Base-by-base conservation (phyloP, 106 monocot genomes). In the Dendrobium chrysotoxum region DNA sequence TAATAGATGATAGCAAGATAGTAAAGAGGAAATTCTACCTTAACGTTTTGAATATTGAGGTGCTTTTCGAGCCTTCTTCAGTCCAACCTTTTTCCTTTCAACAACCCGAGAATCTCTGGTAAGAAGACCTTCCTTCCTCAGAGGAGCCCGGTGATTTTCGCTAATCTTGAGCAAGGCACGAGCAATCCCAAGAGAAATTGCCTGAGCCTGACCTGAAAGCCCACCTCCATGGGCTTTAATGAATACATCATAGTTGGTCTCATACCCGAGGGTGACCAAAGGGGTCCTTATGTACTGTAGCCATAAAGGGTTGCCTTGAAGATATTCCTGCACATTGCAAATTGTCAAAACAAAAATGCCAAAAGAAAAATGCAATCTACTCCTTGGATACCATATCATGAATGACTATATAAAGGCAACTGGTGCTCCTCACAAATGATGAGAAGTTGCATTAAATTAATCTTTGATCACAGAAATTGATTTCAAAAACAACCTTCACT, bases 11-110 rank as follows among this genome's bases (percentile, higher is more conserved):
- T 7, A 44, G 47, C 9, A 45, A 21, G 25, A 75, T 28, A 74
- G 15, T 2, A 25, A 47, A 47, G 28, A 13, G 28, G 15, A 76
- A 47, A 25, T 23, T 41, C 2, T 81, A 72, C 77, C 76, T 90
- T 46, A 98, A 91, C 97, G 97, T 64, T 98, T 98, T 35, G 97
- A 98, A 82, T 55, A 98, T 80, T 98, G 97, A 39, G 97, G 97
- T 1, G 83, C 81, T 83, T 98, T 98, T 40, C 97, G 77, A 40
- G 97, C 97, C 83, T 98, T 98, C 79, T 91, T 98, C 2, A 94
- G 90, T 53, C 97, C 97, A 81, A 88, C 88, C 68, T 98, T 98
- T 92, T 98, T 98, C 80, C 97, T 92, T 82, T 98, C 97, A 72
- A 98, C 97, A 12, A 98, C 87, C 20, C 97, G 87, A 30, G 94